Percentiles rank a stretch among this genome's conserved stretches.
Evolutionary conservation across 148 eudicot species (phyloP).

Genomic region (Dianthus caryophyllus): DNA sequence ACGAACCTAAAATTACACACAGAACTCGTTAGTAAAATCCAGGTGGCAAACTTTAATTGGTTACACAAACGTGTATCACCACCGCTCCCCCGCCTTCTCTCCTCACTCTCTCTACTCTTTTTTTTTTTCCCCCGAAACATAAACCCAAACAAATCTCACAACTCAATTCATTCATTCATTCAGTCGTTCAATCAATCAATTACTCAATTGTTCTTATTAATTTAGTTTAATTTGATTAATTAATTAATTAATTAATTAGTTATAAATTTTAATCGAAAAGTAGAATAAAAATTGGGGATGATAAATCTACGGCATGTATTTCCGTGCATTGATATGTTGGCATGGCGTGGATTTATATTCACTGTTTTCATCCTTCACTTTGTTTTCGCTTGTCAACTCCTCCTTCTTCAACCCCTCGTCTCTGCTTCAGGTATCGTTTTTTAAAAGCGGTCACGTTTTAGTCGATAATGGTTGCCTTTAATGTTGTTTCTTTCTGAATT

Average conservation of each 20-base stretch:
- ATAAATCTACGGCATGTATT: slow-evolving; percentile 36
- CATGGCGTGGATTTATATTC: slow-evolving; percentile 63
- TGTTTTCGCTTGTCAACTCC: slow-evolving; percentile 66
- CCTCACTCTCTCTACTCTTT: too few relatives aligned
- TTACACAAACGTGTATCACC: not conserved
- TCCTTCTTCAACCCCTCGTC: slow-evolving; percentile 82
- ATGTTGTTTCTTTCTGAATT: too few relatives aligned
- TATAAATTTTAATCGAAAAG: too few relatives aligned
- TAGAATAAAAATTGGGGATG: slow-evolving; percentile 8
- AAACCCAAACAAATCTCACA: too few relatives aligned
- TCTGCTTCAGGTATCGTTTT: slow-evolving; percentile 81
- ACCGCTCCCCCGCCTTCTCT: not conserved
- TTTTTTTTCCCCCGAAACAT: too few relatives aligned
- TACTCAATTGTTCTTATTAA: too few relatives aligned
- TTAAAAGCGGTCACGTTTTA: too few relatives aligned
- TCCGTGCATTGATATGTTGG: slow-evolving; percentile 50
- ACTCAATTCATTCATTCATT: too few relatives aligned
- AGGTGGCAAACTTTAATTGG: not conserved
- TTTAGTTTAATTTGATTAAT: too few relatives aligned
- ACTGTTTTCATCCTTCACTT: slow-evolving; percentile 62
- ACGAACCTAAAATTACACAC: not conserved
- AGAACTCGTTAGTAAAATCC: not conserved
- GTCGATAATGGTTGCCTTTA: too few relatives aligned
- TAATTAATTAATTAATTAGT: too few relatives aligned
- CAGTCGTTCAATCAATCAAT: too few relatives aligned